These are phyloP conservation scores for Paraphysoderma sedebokerense DNA, from an alignment of 371 early-diverging fungal genomes.

Conservation along the genomic window DNA sequence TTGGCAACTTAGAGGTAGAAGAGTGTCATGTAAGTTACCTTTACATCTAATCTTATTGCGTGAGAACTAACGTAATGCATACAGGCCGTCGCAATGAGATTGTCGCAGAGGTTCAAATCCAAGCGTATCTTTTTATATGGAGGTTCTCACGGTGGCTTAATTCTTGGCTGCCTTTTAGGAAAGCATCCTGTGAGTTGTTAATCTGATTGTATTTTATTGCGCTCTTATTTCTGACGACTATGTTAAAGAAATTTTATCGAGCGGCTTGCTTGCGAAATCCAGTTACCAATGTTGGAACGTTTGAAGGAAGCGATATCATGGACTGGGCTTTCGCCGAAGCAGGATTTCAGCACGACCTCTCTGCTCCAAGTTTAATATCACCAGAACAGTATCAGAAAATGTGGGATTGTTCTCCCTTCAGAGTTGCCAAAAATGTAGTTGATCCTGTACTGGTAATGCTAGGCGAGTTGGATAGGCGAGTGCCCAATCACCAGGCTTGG, in stretches of 20 bases:
- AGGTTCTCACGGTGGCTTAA: constrained; percentile 58
- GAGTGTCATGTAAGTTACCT: constrained; percentile 42
- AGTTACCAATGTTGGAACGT: constrained; percentile 38
- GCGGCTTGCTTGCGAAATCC: constrained; percentile 51
- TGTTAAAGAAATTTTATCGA: constrained; percentile 23
- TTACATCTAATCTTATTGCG: constrained; percentile 7
- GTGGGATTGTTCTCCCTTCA: constrained; percentile 32
- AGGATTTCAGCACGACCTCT: constrained; percentile 20
- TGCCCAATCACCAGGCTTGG: constrained; percentile 40
- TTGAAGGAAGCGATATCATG: neutral
- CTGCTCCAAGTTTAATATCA: constrained; percentile 17
- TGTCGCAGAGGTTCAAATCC: constrained; percentile 13
- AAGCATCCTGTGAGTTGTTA: constrained; percentile 15
- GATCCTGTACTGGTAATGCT: constrained; percentile 43
- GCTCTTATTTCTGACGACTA: neutral
- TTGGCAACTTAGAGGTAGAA: constrained; percentile 41
- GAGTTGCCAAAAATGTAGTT: constrained; percentile 24
- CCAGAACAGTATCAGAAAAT: constrained; percentile 28
- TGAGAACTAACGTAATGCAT: neutral
- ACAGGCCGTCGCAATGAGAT: neutral
- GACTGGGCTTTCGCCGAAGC: constrained; percentile 51
- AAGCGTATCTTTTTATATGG: constrained; percentile 30
- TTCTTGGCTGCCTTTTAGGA: constrained; percentile 38
- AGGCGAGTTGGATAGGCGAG: constrained; percentile 45
- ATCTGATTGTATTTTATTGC: neutral